Evolutionary conservation across 371 early-diverging fungal genomes (phyloP).

Genomic region (Blastocladiella emersonii): DNA sequence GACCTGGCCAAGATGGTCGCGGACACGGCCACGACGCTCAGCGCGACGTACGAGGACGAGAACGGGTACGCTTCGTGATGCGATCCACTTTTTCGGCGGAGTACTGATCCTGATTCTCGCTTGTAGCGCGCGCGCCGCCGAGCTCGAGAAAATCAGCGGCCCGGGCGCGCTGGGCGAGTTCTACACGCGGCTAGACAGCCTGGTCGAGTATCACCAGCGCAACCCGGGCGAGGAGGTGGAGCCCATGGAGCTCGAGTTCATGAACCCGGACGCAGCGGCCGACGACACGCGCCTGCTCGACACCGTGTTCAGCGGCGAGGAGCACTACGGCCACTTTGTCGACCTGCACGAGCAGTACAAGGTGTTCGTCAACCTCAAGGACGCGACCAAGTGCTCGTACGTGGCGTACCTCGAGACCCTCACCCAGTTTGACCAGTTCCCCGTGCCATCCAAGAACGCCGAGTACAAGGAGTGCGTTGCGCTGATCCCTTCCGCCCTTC

Average conservation of each 20-base stretch:
- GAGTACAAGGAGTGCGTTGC: slow-evolving; percentile 44
- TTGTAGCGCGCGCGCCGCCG: slow-evolving; percentile 44
- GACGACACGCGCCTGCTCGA: slow-evolving; percentile 45
- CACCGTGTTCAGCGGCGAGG: slow-evolving; percentile 81
- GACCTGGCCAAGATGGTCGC: slow-evolving; percentile 57
- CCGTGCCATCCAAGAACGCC: slow-evolving; percentile 42
- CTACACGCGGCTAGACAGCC: slow-evolving; percentile 61
- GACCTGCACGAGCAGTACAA: slow-evolving; percentile 70
- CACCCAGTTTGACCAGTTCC: slow-evolving; percentile 44
- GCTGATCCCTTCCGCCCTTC: no score
- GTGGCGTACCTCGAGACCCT: slow-evolving; percentile 60
- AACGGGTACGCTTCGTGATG: slow-evolving; percentile 36
- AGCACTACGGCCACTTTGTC: slow-evolving; percentile 66
- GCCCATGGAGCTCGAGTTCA: slow-evolving; percentile 64
- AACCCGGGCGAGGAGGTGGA: slow-evolving; percentile 66
- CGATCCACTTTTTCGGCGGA: neutral
- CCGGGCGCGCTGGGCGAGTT: slow-evolving; percentile 68
- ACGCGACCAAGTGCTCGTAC: slow-evolving; percentile 56
- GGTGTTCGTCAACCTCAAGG: slow-evolving; percentile 66
- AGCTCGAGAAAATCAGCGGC: slow-evolving; percentile 57
- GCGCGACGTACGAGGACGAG: slow-evolving; percentile 53
- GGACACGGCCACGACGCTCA: slow-evolving; percentile 40
- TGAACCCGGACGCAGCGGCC: slow-evolving; percentile 35
- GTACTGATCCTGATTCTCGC: neutral
- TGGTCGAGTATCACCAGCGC: slow-evolving; percentile 72